Conservation (phyloP, 805 yeast species). For the Lachancea sp. region DNA sequence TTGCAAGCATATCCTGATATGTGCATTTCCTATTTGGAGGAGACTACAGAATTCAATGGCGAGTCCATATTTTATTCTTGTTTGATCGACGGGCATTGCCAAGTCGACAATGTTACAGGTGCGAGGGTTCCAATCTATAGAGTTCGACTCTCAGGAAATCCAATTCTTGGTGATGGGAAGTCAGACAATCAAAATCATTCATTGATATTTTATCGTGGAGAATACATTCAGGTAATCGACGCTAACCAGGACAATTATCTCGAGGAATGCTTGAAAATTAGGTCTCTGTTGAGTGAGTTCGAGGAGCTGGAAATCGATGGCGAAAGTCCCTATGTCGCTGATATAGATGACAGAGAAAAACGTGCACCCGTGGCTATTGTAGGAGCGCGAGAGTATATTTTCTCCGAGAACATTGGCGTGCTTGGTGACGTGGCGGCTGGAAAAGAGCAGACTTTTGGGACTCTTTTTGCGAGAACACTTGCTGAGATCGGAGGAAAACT, state of each 20-base stretch:
- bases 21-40: constrained; percentile 49
- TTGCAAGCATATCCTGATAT: constrained; percentile 68
- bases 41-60: constrained; percentile 31
- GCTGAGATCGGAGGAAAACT: constrained; percentile 92
- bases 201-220: constrained; percentile 83
- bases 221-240: constrained; percentile 89
- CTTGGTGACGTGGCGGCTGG: constrained; percentile 97
- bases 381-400: constrained; percentile 93
- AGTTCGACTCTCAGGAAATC: constrained; percentile 83
- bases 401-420: constrained; percentile 87
- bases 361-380: constrained; percentile 74
- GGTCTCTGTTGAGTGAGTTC: constrained; percentile 83
- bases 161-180: constrained; percentile 93
- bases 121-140: constrained; percentile 56
- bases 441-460: constrained; percentile 95
- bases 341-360: constrained; percentile 37
- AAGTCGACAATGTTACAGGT: constrained; percentile 48
- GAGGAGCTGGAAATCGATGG: constrained; percentile 62
- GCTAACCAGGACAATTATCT: constrained; percentile 94
- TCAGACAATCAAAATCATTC: constrained; percentile 93
- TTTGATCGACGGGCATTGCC: constrained; percentile 55
- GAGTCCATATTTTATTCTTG: constrained; percentile 51
- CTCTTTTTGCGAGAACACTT: constrained; percentile 85
- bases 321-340: constrained; percentile 55
- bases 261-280: constrained; percentile 87